These are phyloP conservation scores for Pezicula neosporulosa DNA, from an alignment of 2,329 filamentous ascomycete genomes.

Conservation along the genomic window DNA sequence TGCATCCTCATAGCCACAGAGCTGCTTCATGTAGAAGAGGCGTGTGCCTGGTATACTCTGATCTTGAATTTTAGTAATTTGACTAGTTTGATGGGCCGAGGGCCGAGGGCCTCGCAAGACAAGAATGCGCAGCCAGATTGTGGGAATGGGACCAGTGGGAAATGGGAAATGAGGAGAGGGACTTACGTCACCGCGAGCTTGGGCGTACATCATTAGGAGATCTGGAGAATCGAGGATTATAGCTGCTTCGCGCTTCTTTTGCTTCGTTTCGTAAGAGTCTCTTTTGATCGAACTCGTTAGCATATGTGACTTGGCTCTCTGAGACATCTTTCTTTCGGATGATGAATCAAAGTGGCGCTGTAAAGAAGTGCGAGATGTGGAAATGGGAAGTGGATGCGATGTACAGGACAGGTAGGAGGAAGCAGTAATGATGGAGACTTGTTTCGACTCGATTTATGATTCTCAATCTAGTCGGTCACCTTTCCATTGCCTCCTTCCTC, in stretches of 20 bases:
- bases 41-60: constrained; percentile 55
- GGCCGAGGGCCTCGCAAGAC: no score
- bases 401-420: no score
- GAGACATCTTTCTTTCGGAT: no score
- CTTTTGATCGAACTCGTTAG: constrained; percentile 2
- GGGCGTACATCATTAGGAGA: constrained; percentile 55
- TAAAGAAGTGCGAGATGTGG: no score
- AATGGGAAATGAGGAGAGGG: neutral
- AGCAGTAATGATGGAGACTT: no score
- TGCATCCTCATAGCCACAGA: constrained; percentile 48
- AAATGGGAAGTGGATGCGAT: no score
- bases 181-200: constrained; percentile 51
- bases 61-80: neutral
- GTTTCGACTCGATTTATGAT: no score
- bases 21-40: constrained; percentile 51
- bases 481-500: no score
- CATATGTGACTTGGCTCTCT: neutral
- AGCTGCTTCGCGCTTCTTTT: constrained; percentile 43
- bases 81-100: neutral
- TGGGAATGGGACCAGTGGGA: neutral
- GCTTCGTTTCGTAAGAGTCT: constrained; percentile 17
- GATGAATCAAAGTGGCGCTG: no score
- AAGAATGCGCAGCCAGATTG: no score
- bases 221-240: constrained; percentile 55
- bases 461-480: no score